Percentiles rank a stretch among this genome's conserved stretches.
These are phyloP conservation scores for Zychaea mexicana DNA, from an alignment of 371 early-diverging fungal genomes.

Conservation along the genomic window DNA sequence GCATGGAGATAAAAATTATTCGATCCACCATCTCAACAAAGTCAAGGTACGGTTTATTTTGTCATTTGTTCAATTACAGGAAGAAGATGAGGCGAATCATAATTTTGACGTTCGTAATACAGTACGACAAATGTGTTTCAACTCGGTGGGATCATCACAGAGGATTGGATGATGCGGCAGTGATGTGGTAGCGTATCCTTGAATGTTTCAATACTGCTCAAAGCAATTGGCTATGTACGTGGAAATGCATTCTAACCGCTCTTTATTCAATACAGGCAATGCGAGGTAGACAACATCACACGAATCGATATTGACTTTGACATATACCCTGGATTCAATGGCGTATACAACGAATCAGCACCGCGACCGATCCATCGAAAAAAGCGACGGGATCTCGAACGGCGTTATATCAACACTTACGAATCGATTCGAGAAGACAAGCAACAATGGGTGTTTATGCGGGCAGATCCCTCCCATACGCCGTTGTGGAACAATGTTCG, in stretches of 20 bases:
- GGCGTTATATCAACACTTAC: constrained; percentile 25
- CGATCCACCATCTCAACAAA: constrained; percentile 30
- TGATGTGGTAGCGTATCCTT: constrained; percentile 18
- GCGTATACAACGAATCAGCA: constrained; percentile 25
- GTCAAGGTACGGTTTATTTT: constrained; percentile 19
- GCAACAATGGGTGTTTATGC: constrained; percentile 40
- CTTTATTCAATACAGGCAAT: constrained; percentile 18
- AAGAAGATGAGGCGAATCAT: too few species aligned
- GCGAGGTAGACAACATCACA: constrained; percentile 34
- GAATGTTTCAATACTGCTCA: too few species aligned
- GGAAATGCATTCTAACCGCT: too few species aligned
- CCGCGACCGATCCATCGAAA: constrained; percentile 24
- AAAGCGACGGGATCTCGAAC: constrained; percentile 3
- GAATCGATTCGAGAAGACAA: constrained; percentile 35
- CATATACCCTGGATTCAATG: constrained; percentile 29
- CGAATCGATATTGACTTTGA: constrained; percentile 26
- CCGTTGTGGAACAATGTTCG: constrained; percentile 24
- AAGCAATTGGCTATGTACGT: too few species aligned
- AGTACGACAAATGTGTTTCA: constrained; percentile 36
- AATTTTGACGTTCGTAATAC: too few species aligned
- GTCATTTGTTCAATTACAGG: too few species aligned
- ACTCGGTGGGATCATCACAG: constrained; percentile 34
- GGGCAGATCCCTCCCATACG: constrained; percentile 15
- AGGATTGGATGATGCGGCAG: constrained; percentile 35
- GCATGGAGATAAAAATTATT: constrained; percentile 36